A percentile compares a stretch with the other conserved stretches of the same genome.
Evolutionary conservation across 257 asterid genomes (phyloP).

Genomic region (Fraxinus quadrangulata): DNA sequence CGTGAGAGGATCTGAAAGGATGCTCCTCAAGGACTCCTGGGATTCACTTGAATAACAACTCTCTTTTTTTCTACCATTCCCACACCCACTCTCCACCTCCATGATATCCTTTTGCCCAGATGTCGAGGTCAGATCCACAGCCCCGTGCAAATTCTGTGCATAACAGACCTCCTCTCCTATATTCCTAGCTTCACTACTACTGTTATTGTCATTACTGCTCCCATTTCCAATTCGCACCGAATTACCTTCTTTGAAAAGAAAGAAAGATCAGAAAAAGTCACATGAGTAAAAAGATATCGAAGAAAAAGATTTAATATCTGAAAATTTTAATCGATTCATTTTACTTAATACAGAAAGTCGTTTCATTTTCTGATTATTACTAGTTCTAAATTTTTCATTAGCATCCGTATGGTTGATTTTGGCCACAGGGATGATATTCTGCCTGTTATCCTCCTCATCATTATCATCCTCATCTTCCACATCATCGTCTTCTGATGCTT

Average conservation of each 20-base stretch:
- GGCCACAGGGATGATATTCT: slow-evolving; percentile 41
- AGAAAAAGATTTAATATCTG: background rate
- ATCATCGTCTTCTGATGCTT: slow-evolving; percentile 62
- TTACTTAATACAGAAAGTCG: slow-evolving; percentile 50
- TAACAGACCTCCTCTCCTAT: slow-evolving; percentile 55
- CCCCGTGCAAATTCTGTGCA: slow-evolving; percentile 53
- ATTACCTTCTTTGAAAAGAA: slow-evolving; percentile 45
- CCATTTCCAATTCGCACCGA: slow-evolving; percentile 41
- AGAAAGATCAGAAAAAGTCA: background rate
- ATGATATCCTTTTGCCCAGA: slow-evolving; percentile 53
- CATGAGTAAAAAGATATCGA: background rate
- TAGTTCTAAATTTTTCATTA: slow-evolving; percentile 32
- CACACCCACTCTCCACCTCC: slow-evolving; percentile 54
- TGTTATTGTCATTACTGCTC: slow-evolving; percentile 26
- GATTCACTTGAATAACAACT: slow-evolving; percentile 50
- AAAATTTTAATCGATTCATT: background rate
- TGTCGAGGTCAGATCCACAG: slow-evolving; percentile 55
- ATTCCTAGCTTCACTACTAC: slow-evolving; percentile 46
- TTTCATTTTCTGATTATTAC: slow-evolving; percentile 42
- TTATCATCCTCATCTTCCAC: slow-evolving; percentile 40
- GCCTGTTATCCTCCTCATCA: slow-evolving; percentile 50
- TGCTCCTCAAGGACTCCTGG: slow-evolving; percentile 70
- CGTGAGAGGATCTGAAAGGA: slow-evolving; percentile 86
- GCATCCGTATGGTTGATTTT: slow-evolving; percentile 31
- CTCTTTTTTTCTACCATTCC: slow-evolving; percentile 77